Evolutionary conservation across 805 yeast genomes (phyloP).

Genomic region (Myxozyma vanderwaltii): DNA sequence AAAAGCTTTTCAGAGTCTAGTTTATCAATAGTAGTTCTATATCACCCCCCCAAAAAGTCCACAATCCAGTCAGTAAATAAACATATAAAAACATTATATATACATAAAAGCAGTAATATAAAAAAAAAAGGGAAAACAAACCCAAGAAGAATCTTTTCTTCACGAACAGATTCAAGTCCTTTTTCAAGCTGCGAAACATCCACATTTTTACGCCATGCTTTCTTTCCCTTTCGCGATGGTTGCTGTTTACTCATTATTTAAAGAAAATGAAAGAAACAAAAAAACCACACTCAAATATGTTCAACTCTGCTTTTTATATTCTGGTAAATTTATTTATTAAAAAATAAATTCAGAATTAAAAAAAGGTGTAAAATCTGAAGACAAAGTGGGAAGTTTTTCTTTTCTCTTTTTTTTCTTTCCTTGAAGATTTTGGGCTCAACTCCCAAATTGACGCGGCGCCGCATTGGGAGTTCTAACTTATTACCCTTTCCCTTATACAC

Average conservation of each 20-base stretch:
- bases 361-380: too few relatives aligned
- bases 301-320: too few relatives aligned
- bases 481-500: background rate
- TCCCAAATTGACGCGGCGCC: constrained; percentile 14
- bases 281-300: too few relatives aligned
- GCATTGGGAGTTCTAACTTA: constrained; percentile 1
- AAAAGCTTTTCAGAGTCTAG: constrained; percentile 21
- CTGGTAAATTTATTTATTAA: background rate
- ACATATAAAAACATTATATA: too few relatives aligned
- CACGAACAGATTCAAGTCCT: constrained; percentile 69
- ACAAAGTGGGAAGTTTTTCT: too few relatives aligned
- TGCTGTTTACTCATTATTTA: constrained; percentile 45
- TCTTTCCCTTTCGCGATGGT: constrained; percentile 87
- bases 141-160: constrained; percentile 50
- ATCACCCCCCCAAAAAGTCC: too few relatives aligned
- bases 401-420: background rate
- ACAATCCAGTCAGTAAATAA: too few relatives aligned
- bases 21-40: constrained; percentile 18
- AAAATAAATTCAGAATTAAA: background rate
- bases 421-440: background rate
- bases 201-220: constrained; percentile 89
- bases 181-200: constrained; percentile 78
- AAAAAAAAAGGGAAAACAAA: constrained; percentile 40
- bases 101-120: background rate
- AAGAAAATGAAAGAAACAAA: background rate